Evolutionary conservation across 2,329 filamentous ascomycete species (phyloP).

Genomic region (Aspergillus uvarum): DNA sequence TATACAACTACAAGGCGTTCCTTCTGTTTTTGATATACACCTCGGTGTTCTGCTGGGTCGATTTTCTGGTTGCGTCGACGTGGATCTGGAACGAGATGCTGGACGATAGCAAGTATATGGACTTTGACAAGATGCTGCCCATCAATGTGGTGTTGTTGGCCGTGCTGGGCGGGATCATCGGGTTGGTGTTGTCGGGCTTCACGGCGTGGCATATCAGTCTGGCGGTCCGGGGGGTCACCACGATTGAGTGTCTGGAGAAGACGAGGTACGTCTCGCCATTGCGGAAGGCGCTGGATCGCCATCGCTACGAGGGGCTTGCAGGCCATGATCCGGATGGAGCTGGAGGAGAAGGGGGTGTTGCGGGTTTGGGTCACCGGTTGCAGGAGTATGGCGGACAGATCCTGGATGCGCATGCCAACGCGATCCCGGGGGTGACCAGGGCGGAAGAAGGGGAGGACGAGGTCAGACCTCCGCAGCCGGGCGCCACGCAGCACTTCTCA

Average conservation of each 20-base stretch:
- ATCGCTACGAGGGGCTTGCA: constrained; percentile 55
- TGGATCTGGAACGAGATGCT: constrained; percentile 89
- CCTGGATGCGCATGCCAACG: constrained; percentile 78
- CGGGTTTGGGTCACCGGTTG: constrained; percentile 42
- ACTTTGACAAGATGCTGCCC: constrained; percentile 67
- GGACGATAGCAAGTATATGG: constrained; percentile 66
- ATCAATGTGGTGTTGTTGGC: constrained; percentile 88
- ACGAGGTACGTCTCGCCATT: constrained; percentile 87
- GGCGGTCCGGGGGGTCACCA: constrained; percentile 77
- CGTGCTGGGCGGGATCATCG: constrained; percentile 87
- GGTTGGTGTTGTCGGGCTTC: constrained; percentile 83
- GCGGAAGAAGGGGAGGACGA: constrained; percentile 80
- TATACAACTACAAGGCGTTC: constrained; percentile 95
- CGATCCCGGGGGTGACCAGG: constrained; percentile 73
- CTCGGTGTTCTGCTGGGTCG: constrained; percentile 78
- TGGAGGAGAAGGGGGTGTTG: constrained; percentile 31
- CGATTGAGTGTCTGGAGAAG: constrained; percentile 94
- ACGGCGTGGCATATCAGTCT: constrained; percentile 89
- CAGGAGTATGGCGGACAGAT: constrained; percentile 70
- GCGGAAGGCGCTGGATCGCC: constrained; percentile 66
- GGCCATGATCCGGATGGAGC: constrained; percentile 24
- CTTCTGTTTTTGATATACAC: constrained; percentile 89
- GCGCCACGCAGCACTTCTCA: constrained; percentile 2
- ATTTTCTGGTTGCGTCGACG: constrained; percentile 70
- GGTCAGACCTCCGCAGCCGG: constrained; percentile 39